These are phyloP conservation scores for Colletotrichum godetiae DNA, from an alignment of 2,329 filamentous ascomycete genomes.

Conservation along the genomic window DNA sequence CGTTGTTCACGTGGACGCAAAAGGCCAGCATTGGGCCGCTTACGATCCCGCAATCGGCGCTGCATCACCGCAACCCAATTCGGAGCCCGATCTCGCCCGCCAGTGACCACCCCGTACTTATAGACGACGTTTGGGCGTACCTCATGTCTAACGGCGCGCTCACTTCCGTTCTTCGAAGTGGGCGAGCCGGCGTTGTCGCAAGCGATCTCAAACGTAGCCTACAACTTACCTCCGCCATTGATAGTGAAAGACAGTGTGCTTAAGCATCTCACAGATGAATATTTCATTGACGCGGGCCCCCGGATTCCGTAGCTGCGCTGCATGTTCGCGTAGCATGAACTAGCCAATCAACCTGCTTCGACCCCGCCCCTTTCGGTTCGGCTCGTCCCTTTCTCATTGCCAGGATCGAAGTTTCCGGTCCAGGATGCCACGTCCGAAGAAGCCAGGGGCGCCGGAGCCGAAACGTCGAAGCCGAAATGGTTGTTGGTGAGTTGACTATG, in stretches of 20 bases:
- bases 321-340: constrained; percentile 29
- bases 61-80: constrained; percentile 35
- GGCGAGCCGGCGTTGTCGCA: not conserved
- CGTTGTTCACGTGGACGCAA: constrained; percentile 28
- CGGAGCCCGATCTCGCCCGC: constrained; percentile 30
- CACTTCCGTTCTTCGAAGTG: not conserved
- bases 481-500: constrained; percentile 51
- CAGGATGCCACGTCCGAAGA: constrained; percentile 56
- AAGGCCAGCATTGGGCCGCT: constrained; percentile 31
- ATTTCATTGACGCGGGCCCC: constrained; percentile 5
- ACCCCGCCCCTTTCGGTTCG: constrained; percentile 31
- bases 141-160: not conserved
- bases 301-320: constrained; percentile 13
- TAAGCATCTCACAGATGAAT: not conserved
- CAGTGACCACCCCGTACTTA: constrained; percentile 32
- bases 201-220: not conserved
- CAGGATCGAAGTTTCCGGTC: constrained; percentile 19
- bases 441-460: constrained; percentile 54
- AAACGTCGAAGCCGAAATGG: constrained; percentile 58
- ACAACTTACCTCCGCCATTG: not conserved
- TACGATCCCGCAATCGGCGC: constrained; percentile 36
- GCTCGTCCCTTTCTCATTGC: constrained; percentile 6
- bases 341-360: constrained; percentile 29
- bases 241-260: constrained; percentile 8
- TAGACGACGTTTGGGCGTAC: constrained; percentile 16